Evolutionary conservation across 108 stramenopile genomes (phyloP).

Genomic region (Cylindrotheca fusiformis): DNA sequence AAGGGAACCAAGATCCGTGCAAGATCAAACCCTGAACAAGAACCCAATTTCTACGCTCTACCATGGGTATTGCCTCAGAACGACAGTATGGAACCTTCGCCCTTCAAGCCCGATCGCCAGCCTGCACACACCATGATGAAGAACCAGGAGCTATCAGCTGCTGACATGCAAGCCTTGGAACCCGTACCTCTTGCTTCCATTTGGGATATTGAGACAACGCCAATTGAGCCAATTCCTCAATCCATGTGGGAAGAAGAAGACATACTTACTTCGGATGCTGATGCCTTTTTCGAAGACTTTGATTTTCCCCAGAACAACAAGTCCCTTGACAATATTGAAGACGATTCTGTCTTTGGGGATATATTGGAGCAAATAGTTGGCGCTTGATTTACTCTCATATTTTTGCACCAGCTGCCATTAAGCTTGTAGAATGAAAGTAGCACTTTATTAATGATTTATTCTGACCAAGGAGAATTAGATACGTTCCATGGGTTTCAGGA

Average conservation of each 20-base stretch:
- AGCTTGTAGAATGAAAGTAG: no score
- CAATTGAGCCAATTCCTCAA: not conserved
- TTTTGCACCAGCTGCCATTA: no score
- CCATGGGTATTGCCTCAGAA: conserved; percentile 37
- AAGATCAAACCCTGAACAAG: conserved; percentile 73
- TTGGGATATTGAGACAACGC: not conserved
- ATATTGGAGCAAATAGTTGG: conserved; percentile 24
- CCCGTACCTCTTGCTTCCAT: not conserved
- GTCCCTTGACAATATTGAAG: conserved; percentile 14
- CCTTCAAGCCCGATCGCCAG: no score
- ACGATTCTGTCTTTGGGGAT: conserved; percentile 27
- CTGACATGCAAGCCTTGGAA: not conserved
- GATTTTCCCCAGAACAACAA: conserved; percentile 1
- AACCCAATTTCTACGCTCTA: conserved; percentile 79
- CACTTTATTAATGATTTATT: no score
- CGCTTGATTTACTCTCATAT: no score
- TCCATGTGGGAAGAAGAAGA: conserved; percentile 6
- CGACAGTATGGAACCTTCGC: not conserved
- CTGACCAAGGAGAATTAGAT: no score
- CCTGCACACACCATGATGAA: not conserved
- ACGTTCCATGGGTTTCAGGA: no score
- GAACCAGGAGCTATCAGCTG: not conserved
- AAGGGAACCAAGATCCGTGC: conserved; percentile 79
- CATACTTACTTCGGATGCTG: conserved; percentile 6
- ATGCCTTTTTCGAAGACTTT: conserved; percentile 30